Conservation (phyloP, 2,329 filamentous ascomycete species). For the Blastomyces percursus region DNA sequence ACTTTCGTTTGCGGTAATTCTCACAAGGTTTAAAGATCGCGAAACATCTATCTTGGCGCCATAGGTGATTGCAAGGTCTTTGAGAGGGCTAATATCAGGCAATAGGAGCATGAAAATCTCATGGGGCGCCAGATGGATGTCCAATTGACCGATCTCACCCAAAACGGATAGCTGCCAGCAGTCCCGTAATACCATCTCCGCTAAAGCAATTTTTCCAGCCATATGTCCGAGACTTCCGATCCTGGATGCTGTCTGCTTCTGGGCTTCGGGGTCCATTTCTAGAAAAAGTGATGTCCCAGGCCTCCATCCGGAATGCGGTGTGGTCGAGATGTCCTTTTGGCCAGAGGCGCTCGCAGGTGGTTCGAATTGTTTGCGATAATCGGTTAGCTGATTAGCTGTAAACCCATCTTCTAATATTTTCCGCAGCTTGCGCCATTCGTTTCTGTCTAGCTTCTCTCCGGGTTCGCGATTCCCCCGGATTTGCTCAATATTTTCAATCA, state of each 20-base stretch:
- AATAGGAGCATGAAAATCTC: conserved; percentile 24
- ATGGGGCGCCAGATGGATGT: conserved; percentile 22
- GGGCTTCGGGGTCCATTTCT: conserved; percentile 14
- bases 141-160: conserved; percentile 28
- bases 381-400: conserved; percentile 23
- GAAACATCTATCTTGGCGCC: conserved; percentile 29
- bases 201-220: conserved; percentile 24
- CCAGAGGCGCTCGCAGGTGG: not conserved
- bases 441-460: conserved; percentile 18
- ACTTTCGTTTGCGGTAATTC: conserved; percentile 25
- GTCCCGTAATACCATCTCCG: conserved; percentile 29
- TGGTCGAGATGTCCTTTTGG: conserved; percentile 2
- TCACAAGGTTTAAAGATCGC: conserved; percentile 24
- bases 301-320: conserved; percentile 17
- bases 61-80: conserved; percentile 26
- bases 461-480: conserved; percentile 18
- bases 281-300: conserved; percentile 25
- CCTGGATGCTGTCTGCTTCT: conserved; percentile 15
- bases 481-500: conserved; percentile 21
- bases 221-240: conserved; percentile 16
- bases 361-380: conserved; percentile 19
- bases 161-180: conserved; percentile 29
- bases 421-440: conserved; percentile 24
- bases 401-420: conserved; percentile 26
- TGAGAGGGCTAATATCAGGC: conserved; percentile 28